phyloP scores from a whole-genome alignment of 805 yeast genomes.

The Barnettozyma botsteinii region DNA sequence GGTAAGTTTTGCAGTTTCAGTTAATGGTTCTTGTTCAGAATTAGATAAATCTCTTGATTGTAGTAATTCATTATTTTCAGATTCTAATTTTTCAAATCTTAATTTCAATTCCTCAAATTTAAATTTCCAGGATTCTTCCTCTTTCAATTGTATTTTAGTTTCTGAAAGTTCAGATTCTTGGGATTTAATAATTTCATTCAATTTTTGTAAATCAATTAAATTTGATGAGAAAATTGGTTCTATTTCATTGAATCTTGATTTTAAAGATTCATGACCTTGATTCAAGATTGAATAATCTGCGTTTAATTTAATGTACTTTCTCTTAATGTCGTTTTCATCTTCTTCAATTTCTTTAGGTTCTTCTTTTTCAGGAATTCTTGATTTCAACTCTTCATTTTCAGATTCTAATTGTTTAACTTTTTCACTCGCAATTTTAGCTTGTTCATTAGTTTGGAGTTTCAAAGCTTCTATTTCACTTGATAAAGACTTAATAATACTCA shows the following conservation, averaged over 20 bases:
- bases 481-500: constrained; percentile 26
- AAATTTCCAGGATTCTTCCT: constrained; percentile 39
- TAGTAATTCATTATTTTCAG: constrained; percentile 39
- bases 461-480: constrained; percentile 33
- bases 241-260: constrained; percentile 37
- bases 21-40: background rate
- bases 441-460: constrained; percentile 39
- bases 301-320: constrained; percentile 39
- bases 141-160: constrained; percentile 36
- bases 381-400: constrained; percentile 26
- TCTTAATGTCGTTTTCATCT: constrained; percentile 30
- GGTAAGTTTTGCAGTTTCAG: constrained; percentile 22
- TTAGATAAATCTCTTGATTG: constrained; percentile 30
- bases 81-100: constrained; percentile 37
- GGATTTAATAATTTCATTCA: constrained; percentile 48
- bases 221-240: constrained; percentile 50
- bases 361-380: constrained; percentile 15
- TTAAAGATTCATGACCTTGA: constrained; percentile 39
- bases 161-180: constrained; percentile 44
- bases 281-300: constrained; percentile 40
- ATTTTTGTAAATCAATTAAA: constrained; percentile 43
- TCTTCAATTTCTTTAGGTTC: constrained; percentile 16
- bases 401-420: constrained; percentile 45
- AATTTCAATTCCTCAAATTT: constrained; percentile 43
- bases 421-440: constrained; percentile 52